Base-by-base conservation (phyloP, 2,329 filamentous ascomycete genomes). In the Xylariaceae sp. region DNA sequence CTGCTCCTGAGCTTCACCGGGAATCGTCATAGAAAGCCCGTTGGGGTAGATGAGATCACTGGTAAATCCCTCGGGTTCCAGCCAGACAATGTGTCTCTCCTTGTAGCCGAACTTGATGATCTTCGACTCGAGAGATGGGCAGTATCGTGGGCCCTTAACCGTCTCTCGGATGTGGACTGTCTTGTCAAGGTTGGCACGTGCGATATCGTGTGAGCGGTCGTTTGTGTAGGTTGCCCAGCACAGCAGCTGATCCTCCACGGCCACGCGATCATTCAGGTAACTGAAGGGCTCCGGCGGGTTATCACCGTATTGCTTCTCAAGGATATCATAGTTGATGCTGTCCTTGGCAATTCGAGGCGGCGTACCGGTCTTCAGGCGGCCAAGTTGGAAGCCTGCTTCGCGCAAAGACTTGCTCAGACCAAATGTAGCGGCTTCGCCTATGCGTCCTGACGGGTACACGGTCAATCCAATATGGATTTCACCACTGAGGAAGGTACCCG, bases 81-180 rank as follows among this genome's bases (percentile, higher is more conserved):
- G 84, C 94, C 94, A 99, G 57, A 99, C 88, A 65, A 96, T 90
- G 69, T 99, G 94, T 4, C 81, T 82, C 17, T 86, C 78, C 72
- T 92, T 94, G 63, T 94, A 82, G 3, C 85, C 80, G 71, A 99
- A 99, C 7, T 90, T 86, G 50, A 97, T 88, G 53, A 99, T 82
- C 74, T 99, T 99, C 13, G 92, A 92, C 75, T 99, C 94, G 3
- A 99, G 78, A 0, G 93, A 97, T 2, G 94, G 94, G 69, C 94
- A 99, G 71, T 99, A 99, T 61, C 94, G 83, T 0, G 94, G 94
- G 0, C 94, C 94, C 69, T 91, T 94, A 55, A 99, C 90, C 0
- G 91, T 93, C 73, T 99, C 94, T 23, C 94, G 86, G 63, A 99
- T 97, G 71, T 99, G 94, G 41, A 99, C 89, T 0, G 91, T 95